phyloP scores from a whole-genome alignment of 768 basidiomycete genomes.

The Rhodotorula sphaerocarpa region DNA sequence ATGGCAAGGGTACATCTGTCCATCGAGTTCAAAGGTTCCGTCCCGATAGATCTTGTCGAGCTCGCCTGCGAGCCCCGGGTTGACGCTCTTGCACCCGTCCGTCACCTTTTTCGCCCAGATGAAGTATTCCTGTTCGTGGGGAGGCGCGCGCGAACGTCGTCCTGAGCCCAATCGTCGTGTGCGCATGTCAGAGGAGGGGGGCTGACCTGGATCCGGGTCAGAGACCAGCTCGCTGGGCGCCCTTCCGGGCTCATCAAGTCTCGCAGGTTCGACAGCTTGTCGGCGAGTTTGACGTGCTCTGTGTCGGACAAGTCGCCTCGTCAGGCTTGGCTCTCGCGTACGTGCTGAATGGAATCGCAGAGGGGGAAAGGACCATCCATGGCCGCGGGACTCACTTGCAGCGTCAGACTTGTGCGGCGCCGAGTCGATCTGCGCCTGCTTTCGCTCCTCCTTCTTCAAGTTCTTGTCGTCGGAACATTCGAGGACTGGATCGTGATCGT shows the following conservation, averaged over 20 bases:
- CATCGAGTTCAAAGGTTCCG: conserved; percentile 6
- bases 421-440: conserved; percentile 33
- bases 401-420: conserved; percentile 14
- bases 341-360: too few relatives aligned
- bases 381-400: conserved; percentile 11
- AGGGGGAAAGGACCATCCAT: not conserved
- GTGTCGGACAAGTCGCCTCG: not conserved
- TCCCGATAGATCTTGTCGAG: conserved; percentile 18
- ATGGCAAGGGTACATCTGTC: conserved; percentile 17
- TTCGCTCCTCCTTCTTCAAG: conserved; percentile 8
- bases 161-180: too few relatives aligned
- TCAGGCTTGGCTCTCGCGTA: too few relatives aligned
- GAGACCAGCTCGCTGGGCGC: conserved; percentile 7
- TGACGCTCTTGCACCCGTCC: conserved; percentile 20
- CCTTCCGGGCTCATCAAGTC: conserved; percentile 16
- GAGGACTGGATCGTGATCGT: too few relatives aligned
- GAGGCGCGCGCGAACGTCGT: too few relatives aligned
- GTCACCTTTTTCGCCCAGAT: conserved; percentile 24
- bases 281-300: conserved; percentile 34
- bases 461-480: conserved; percentile 27
- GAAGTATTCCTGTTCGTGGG: conserved; percentile 18
- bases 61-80: conserved; percentile 20
- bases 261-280: conserved; percentile 31
- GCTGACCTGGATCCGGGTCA: conserved; percentile 18
- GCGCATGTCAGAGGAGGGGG: too few relatives aligned